These are phyloP conservation scores for Urtica urens DNA, from an alignment of 306 rosid genomes.

Conservation along the genomic window DNA sequence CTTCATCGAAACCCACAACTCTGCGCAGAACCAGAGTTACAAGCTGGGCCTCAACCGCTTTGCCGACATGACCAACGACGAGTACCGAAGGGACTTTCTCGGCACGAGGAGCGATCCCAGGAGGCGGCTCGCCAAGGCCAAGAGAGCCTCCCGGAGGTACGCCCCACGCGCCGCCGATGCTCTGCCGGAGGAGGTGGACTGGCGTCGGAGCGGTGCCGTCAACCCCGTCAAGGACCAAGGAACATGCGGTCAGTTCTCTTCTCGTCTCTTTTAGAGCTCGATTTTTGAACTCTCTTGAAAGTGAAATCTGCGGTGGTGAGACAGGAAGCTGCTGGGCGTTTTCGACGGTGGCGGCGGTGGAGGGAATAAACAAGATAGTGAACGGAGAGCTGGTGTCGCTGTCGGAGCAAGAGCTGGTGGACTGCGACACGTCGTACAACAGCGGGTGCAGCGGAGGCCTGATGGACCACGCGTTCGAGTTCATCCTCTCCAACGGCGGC, in stretches of 20 bases:
- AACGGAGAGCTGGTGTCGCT: conserved; percentile 60
- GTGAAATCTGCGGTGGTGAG: background rate
- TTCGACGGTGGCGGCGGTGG: conserved; percentile 75
- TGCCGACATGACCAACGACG: conserved; percentile 71
- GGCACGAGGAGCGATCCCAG: conserved; percentile 36
- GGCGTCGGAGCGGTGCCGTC: conserved; percentile 70
- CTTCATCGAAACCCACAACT: conserved; percentile 59
- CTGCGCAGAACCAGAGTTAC: conserved; percentile 37
- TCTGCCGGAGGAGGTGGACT: conserved; percentile 61
- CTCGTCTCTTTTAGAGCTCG: background rate
- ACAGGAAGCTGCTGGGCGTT: conserved; percentile 99
- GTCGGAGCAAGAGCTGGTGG: conserved; percentile 88
- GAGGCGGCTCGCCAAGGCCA: conserved; percentile 45
- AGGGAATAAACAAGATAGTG: conserved; percentile 67
- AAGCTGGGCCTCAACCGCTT: conserved; percentile 63
- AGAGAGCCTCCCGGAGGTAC: conserved; percentile 47
- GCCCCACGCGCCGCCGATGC: conserved; percentile 22
- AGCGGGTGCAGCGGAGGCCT: conserved; percentile 85
- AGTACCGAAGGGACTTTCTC: conserved; percentile 49
- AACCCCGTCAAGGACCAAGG: conserved; percentile 73
- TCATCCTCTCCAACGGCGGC: conserved; percentile 78
- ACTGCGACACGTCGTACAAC: conserved; percentile 53
- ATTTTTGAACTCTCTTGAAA: background rate
- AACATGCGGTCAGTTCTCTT: conserved; percentile 51
- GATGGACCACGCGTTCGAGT: conserved; percentile 80